Conservation (phyloP, 805 yeast species). For the Metschnikowia orientalis region DNA sequence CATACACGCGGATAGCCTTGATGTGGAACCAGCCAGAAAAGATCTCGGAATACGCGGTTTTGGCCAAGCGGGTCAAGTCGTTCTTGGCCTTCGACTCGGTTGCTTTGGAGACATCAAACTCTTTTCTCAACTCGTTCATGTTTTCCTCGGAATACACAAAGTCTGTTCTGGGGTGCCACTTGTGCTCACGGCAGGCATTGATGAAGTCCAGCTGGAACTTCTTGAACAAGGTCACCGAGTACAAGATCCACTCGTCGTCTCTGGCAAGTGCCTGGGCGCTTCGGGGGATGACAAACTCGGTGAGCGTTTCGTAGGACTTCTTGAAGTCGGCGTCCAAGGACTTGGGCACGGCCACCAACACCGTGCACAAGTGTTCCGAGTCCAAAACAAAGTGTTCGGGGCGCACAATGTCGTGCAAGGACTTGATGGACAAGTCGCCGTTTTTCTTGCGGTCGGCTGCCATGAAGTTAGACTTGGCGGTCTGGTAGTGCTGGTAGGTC, state of each 20-base stretch:
- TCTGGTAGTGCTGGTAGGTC: slow-evolving; percentile 69
- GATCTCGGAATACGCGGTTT: slow-evolving; percentile 86
- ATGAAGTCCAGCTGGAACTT: slow-evolving; percentile 70
- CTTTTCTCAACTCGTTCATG: slow-evolving; percentile 68
- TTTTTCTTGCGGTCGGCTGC: slow-evolving; percentile 91
- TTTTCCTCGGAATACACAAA: slow-evolving; percentile 78
- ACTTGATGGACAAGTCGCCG: slow-evolving; percentile 88
- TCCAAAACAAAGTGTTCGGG: slow-evolving; percentile 78
- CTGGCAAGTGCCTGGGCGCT: slow-evolving; percentile 65
- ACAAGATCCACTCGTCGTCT: slow-evolving; percentile 73
- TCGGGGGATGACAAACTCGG: slow-evolving; percentile 86
- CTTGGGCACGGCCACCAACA: slow-evolving; percentile 87
- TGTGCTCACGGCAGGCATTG: slow-evolving; percentile 70
- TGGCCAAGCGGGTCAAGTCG: slow-evolving; percentile 77
- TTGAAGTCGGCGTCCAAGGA: slow-evolving; percentile 55
- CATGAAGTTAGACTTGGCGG: slow-evolving; percentile 75
- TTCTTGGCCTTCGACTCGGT: slow-evolving; percentile 68
- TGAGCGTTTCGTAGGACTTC: slow-evolving; percentile 67
- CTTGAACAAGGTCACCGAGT: slow-evolving; percentile 78
- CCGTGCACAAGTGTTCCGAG: slow-evolving; percentile 81
- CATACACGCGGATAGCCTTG: slow-evolving; percentile 80
- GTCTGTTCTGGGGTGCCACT: slow-evolving; percentile 86
- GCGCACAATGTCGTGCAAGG: slow-evolving; percentile 82
- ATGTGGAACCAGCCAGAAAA: slow-evolving; percentile 86
- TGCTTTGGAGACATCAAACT: slow-evolving; percentile 69